These are phyloP conservation scores for Rubia yunnanensis DNA, from an alignment of 257 asterid species.

Conservation along the genomic window DNA sequence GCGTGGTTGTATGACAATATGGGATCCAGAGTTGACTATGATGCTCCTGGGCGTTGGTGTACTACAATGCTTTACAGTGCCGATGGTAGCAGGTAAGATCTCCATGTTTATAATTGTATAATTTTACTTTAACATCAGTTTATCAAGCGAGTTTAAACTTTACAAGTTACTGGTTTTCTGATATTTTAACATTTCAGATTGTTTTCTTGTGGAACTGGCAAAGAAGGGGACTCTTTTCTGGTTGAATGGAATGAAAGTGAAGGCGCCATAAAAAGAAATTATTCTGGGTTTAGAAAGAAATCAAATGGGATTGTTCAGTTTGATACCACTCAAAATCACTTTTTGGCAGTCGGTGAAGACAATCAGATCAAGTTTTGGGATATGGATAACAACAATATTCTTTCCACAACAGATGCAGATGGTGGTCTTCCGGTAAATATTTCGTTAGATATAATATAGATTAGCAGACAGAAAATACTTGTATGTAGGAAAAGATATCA, in stretches of 20 bases:
- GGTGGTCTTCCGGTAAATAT: slow-evolving; percentile 88
- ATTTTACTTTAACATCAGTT: not conserved
- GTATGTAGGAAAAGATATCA: not conserved
- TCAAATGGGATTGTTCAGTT: slow-evolving; percentile 79
- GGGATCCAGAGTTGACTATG: slow-evolving; percentile 98
- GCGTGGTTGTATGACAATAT: slow-evolving; percentile 93
- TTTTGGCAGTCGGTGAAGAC: slow-evolving; percentile 95
- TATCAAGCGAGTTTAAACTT: not conserved
- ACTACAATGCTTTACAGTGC: slow-evolving; percentile 95
- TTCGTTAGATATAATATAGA: not conserved
- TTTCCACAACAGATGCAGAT: slow-evolving; percentile 66
- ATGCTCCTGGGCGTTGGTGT: slow-evolving; percentile 98
- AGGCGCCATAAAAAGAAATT: slow-evolving; percentile 91
- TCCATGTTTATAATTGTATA: not conserved
- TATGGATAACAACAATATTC: slow-evolving; percentile 70
- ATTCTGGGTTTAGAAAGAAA: slow-evolving; percentile 76
- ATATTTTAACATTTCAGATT: slow-evolving; percentile 32
- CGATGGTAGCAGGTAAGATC: slow-evolving; percentile 82
- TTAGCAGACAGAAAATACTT: not conserved
- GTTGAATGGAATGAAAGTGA: slow-evolving; percentile 99
- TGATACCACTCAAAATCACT: slow-evolving; percentile 88
- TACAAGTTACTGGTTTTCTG: not conserved
- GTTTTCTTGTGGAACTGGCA: slow-evolving; percentile 98
- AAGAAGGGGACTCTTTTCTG: slow-evolving; percentile 90
- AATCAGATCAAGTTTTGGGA: slow-evolving; percentile 95